Evolutionary conservation across 768 basidiomycete genomes (phyloP).

Genomic region (Collybia mongolica): DNA sequence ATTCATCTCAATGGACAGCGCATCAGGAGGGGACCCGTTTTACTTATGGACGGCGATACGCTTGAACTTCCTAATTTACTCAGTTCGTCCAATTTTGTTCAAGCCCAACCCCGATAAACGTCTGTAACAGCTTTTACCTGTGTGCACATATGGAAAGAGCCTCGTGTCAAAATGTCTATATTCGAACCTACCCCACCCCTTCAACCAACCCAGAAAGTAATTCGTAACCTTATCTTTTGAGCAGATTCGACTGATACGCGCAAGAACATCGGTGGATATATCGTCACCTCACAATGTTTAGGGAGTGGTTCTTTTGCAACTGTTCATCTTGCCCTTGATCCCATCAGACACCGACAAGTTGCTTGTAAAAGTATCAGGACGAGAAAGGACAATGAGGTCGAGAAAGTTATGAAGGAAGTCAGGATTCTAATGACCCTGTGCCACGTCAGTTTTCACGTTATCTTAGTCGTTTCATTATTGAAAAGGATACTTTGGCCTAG

Average conservation of each 20-base stretch:
- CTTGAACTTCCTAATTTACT: constrained; percentile 68
- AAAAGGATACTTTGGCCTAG: constrained; percentile 30
- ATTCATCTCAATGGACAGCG: constrained; percentile 67
- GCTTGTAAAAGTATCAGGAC: constrained; percentile 82
- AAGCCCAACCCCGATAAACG: background rate
- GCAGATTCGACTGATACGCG: background rate
- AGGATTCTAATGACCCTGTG: constrained; percentile 66
- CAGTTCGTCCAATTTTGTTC: constrained; percentile 31
- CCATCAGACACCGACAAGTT: constrained; percentile 62
- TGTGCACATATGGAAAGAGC: constrained; percentile 51
- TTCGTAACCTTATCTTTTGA: constrained; percentile 5
- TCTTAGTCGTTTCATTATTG: too few species aligned
- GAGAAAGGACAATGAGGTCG: constrained; percentile 56
- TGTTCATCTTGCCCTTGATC: constrained; percentile 76
- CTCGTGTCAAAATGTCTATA: constrained; percentile 50
- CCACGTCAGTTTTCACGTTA: constrained; percentile 48
- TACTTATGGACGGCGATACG: constrained; percentile 76
- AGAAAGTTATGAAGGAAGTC: constrained; percentile 75
- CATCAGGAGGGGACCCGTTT: constrained; percentile 63
- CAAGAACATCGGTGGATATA: constrained; percentile 64
- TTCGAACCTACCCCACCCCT: constrained; percentile 64
- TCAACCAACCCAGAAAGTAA: constrained; percentile 53
- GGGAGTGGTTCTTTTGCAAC: constrained; percentile 83
- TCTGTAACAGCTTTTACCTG: constrained; percentile 61
- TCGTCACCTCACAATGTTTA: constrained; percentile 76